Evolutionary conservation across 106 monocot genomes (phyloP).

Genomic region (Vanilla planifolia): DNA sequence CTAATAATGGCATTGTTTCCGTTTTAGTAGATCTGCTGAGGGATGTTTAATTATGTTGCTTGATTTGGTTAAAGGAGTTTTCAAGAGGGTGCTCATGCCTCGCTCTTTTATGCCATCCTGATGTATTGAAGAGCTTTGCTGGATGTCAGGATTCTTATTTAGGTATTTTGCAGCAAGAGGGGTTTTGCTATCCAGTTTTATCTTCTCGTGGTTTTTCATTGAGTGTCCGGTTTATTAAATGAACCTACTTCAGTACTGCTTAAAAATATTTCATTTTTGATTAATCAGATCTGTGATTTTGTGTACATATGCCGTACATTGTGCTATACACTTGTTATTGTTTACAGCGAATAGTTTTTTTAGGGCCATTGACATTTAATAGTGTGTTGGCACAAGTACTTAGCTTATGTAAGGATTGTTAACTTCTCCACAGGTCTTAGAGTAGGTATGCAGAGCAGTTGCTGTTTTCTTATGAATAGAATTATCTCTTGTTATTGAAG

Average conservation of each 20-base stretch:
- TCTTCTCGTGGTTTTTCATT: background rate
- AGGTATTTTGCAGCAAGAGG: too few relatives aligned
- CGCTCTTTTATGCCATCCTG: background rate
- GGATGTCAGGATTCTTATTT: background rate
- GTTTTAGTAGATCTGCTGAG: background rate
- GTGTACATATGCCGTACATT: too few relatives aligned
- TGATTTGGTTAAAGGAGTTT: background rate
- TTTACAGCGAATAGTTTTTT: too few relatives aligned
- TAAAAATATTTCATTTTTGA: background rate
- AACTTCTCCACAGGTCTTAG: too few relatives aligned
- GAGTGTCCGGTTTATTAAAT: background rate
- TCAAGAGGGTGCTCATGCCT: background rate
- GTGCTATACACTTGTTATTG: too few relatives aligned
- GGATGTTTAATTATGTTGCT: background rate
- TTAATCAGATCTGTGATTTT: background rate
- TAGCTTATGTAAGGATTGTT: too few relatives aligned
- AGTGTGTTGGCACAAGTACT: too few relatives aligned
- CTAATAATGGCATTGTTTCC: too few relatives aligned
- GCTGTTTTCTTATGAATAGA: too few relatives aligned
- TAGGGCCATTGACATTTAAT: too few relatives aligned
- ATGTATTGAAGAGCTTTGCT: background rate
- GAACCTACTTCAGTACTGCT: background rate
- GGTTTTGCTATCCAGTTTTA: background rate
- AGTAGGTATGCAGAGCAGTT: too few relatives aligned
- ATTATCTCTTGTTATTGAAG: too few relatives aligned